Evolutionary conservation across 345 rosid genomes (phyloP).

Genomic region (Salix dunnii): DNA sequence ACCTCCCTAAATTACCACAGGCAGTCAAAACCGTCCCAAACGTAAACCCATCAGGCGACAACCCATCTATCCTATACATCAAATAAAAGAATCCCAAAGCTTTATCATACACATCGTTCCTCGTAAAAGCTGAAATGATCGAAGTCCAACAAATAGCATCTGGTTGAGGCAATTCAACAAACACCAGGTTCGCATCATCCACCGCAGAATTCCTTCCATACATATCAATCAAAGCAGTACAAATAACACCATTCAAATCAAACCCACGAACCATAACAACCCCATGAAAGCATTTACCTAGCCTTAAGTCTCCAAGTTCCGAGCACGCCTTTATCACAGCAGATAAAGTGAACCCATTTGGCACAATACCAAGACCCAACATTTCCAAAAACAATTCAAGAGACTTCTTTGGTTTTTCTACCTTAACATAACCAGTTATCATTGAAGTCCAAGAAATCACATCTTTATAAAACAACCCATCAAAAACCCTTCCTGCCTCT

Average conservation of each 20-base stretch:
- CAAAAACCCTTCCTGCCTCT: slow-evolving; percentile 62
- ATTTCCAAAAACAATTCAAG: slow-evolving; percentile 63
- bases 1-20: slow-evolving; percentile 65
- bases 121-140: slow-evolving; percentile 57
- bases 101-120: slow-evolving; percentile 54
- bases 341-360: slow-evolving; percentile 73
- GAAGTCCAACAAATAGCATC: slow-evolving; percentile 84
- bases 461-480: slow-evolving; percentile 57
- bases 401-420: slow-evolving; percentile 44
- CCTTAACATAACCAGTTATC: slow-evolving; percentile 62
- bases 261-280: slow-evolving; percentile 56
- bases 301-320: slow-evolving; percentile 41
- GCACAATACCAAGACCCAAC: slow-evolving; percentile 60
- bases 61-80: slow-evolving; percentile 48
- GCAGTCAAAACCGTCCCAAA: slow-evolving; percentile 77
- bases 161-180: slow-evolving; percentile 70
- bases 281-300: slow-evolving; percentile 73
- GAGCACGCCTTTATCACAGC: slow-evolving; percentile 77
- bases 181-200: slow-evolving; percentile 52
- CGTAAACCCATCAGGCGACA: slow-evolving; percentile 62
- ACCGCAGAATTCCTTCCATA: slow-evolving; percentile 53
- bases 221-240: slow-evolving; percentile 63
- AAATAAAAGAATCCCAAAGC: slow-evolving; percentile 51
- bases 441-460: slow-evolving; percentile 82
- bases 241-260: slow-evolving; percentile 48